Base-by-base conservation (phyloP, 257 asterid species). In the Nicotiana tomentosiformis region DNA sequence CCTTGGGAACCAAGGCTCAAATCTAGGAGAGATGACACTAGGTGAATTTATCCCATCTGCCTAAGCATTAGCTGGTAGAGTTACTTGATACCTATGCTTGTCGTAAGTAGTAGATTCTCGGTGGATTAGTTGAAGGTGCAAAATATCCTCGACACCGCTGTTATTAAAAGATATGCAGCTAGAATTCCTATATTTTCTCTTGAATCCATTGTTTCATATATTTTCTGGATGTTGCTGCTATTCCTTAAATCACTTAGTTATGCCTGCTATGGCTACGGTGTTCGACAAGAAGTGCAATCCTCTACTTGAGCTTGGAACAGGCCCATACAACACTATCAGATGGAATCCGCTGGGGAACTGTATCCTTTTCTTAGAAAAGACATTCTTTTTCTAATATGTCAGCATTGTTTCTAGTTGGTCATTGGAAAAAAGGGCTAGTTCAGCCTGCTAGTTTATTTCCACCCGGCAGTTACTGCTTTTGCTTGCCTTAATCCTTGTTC, bases 291-390 rank as follows among this genome's bases (percentile, higher is more conserved):
- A 94, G 90, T 93, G 98, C 97, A 93, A 90, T 57, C 97, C 98
- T 74, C 84, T 96, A 80, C 90, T 96, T 80, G 98, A 96, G 93
- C 98, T 96, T 88, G 99, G 98, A 76, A 86, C 88, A 2, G 99
- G 99, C 46, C 98, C 99, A 43, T 96, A 92, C 86, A 96, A 96
- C 86, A 94, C 98, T 49, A 88, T 96, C 78, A 89, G 99, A 89
- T 96, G 99, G 99, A 96, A 96, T 88, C 98, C 99, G 26, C 91
- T 90, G 88, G 99, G 99, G 66, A 94, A 87, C 79, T 93, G 99
- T 96, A 96, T 96, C 99, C 99, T 96, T 92, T 4, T 37, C 51
- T 68, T 66, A 4, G 11, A 77, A 74, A 66, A 53, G 18, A 51
- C 53, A 77, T 53, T 82, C 46, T 39, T 49, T 70, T 49, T 23